Conservation (phyloP, 2,329 filamentous ascomycete species). For the Septoria petroselini region DNA sequence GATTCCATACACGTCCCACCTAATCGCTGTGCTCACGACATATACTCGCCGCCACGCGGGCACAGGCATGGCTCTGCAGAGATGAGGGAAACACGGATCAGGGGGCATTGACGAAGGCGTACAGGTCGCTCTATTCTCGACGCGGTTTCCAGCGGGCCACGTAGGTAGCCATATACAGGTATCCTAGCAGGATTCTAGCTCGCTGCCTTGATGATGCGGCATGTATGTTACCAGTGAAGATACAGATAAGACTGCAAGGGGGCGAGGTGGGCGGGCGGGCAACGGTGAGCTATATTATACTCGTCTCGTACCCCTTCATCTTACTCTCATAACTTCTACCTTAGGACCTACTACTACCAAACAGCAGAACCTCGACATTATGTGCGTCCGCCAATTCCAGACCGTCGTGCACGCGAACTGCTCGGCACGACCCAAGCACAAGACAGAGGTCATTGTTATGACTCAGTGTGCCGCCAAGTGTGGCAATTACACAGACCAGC, state of each 20-base stretch:
- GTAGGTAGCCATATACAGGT: slow-evolving; percentile 4
- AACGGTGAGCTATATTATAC: slow-evolving; percentile 10
- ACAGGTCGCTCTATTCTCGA: slow-evolving; percentile 3
- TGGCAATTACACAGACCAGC: slow-evolving; percentile 11
- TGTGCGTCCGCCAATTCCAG: slow-evolving; percentile 8
- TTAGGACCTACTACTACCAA: slow-evolving; percentile 8
- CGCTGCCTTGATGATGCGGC: slow-evolving; percentile 4
- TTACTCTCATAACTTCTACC: slow-evolving; percentile 8
- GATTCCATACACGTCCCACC: not conserved
- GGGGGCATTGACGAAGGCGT: not conserved
- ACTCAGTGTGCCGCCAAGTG: slow-evolving; percentile 8
- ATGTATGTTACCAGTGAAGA: slow-evolving; percentile 10
- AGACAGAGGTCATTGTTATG: not conserved
- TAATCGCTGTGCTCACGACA: slow-evolving; percentile 4
- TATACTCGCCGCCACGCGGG: slow-evolving; percentile 1
- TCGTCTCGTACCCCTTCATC: slow-evolving; percentile 7
- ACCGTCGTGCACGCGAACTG: slow-evolving; percentile 10
- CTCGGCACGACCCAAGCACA: slow-evolving; percentile 6
- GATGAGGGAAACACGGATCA: not conserved
- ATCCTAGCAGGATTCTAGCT: slow-evolving; percentile 8
- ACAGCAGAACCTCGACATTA: slow-evolving; percentile 9
- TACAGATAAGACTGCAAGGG: slow-evolving; percentile 5
- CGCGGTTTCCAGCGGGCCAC: slow-evolving; percentile 1
- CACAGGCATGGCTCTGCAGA: slow-evolving; percentile 1
- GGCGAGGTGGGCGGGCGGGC: slow-evolving; percentile 5